Evolutionary conservation across 2,329 filamentous ascomycete genomes (phyloP).

Genomic region (Paraconiothyrium brasiliense): DNA sequence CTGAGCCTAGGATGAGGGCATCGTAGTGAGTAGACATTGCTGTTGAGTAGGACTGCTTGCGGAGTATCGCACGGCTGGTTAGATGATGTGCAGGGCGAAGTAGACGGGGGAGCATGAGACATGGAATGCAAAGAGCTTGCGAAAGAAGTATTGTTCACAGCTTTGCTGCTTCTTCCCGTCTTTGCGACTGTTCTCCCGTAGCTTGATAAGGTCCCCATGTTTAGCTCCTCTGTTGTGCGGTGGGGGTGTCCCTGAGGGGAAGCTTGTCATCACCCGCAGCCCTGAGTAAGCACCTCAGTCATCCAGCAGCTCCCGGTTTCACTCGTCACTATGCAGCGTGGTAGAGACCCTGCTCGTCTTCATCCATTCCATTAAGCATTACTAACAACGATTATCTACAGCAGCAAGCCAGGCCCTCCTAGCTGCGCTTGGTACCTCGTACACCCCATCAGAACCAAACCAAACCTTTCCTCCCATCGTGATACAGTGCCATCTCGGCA

Average conservation of each 20-base stretch:
- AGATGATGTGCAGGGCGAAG: too few relatives aligned
- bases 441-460: neutral
- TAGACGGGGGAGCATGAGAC: too few relatives aligned
- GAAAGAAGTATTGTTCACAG: too few relatives aligned
- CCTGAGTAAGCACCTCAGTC: slow-evolving; percentile 10
- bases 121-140: too few relatives aligned
- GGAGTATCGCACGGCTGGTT: neutral
- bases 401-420: neutral
- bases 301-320: neutral
- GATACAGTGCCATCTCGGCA: neutral
- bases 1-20: slow-evolving; percentile 62
- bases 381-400: slow-evolving; percentile 40
- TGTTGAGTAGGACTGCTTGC: neutral
- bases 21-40: slow-evolving; percentile 39
- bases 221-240: neutral
- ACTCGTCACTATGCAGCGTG: neutral
- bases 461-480: neutral
- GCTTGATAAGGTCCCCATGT: too few relatives aligned
- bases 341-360: neutral
- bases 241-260: too few relatives aligned
- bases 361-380: slow-evolving; percentile 47
- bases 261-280: slow-evolving; percentile 6
- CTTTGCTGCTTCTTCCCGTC: too few relatives aligned
- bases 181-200: too few relatives aligned
- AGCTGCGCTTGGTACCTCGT: slow-evolving; percentile 2